phyloP scores from a whole-genome alignment of 139 green algal species.

The Ettlia oleoabundans region DNA sequence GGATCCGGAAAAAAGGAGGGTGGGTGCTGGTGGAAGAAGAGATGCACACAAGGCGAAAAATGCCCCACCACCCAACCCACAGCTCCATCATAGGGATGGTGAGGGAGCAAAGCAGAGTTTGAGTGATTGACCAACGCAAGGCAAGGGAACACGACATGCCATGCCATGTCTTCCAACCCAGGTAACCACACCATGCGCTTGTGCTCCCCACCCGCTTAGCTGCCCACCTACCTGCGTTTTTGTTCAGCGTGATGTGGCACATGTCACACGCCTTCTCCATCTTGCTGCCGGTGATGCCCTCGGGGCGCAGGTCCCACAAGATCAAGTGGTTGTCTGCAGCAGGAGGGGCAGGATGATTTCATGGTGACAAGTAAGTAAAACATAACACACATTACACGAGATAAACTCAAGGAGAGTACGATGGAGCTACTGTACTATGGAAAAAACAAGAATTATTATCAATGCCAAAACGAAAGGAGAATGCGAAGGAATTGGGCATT shows the following conservation, averaged over 20 bases:
- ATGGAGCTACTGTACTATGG: too few species aligned
- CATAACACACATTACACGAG: too few species aligned
- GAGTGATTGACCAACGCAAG: too few species aligned
- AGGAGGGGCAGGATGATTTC: background rate
- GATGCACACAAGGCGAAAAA: background rate
- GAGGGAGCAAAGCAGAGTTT: too few species aligned
- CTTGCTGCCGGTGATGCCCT: conserved; percentile 83
- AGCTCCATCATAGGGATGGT: too few species aligned
- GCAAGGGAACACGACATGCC: too few species aligned
- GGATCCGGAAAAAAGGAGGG: background rate
- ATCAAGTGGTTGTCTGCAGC: conserved; percentile 84
- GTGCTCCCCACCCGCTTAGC: background rate
- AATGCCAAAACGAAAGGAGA: too few species aligned
- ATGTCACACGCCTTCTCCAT: conserved; percentile 89
- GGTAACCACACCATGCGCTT: background rate
- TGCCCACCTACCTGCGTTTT: conserved; percentile 86
- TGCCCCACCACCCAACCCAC: background rate
- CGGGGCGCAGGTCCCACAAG: conserved; percentile 87
- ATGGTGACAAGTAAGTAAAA: too few species aligned
- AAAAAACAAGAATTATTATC: too few species aligned
- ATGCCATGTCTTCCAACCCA: too few species aligned
- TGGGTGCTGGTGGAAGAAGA: background rate
- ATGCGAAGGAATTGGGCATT: too few species aligned
- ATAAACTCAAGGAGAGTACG: too few species aligned
- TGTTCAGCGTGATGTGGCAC: conserved; percentile 92